Base-by-base conservation (phyloP, 2,329 filamentous ascomycete species). In the Stenocarpella maydis region DNA sequence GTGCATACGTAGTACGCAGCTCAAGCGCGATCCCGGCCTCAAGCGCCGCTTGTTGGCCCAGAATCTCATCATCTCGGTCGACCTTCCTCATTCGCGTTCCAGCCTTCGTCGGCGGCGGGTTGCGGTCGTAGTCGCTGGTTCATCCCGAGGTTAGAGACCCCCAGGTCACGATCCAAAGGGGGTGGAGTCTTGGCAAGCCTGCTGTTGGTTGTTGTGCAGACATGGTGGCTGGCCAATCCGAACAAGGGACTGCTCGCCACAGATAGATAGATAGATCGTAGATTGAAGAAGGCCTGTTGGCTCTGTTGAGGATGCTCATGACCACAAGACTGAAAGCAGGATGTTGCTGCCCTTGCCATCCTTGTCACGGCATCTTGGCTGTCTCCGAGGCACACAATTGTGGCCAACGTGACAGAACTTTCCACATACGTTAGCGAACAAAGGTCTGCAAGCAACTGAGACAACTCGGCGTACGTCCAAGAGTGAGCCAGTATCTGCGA, bases 31-130 rank as follows among this genome's bases (percentile, higher is more conserved):
- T 4, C 26, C 17, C 28, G 17, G 24, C 19, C 24, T 17, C 28
- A 60, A 43, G 17, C 55, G 55, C 55, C 55, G 55, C 55, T 28
- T 45, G 15, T 43, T 39, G 55, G 55, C 55, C 55, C 39, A 60
- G 37, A 60, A 43, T 12, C 39, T 43, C 17, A 26, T 41, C 39
- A 31, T 31, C 2, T 12, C 9, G 39, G 55, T 45, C 24, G 9
- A 43, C 9, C 12, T 60, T 45, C 15, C 17, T 31, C 37, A 15
- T 45, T 15, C 15, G 12, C 1, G 4, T 45, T 28, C 45, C 24
- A 15, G 24, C 2, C 12, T 14, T 7, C 37, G 15, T 31, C 39
- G 37, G 15, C 24, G 19, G 15, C 6, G 39, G 39, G 9, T 21
- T 31, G 24, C 39, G 24, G 9, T 31, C 55, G 39, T 60, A 14